Evolutionary conservation across 306 rosid species (phyloP).

Genomic region (Nissolia schottii): DNA sequence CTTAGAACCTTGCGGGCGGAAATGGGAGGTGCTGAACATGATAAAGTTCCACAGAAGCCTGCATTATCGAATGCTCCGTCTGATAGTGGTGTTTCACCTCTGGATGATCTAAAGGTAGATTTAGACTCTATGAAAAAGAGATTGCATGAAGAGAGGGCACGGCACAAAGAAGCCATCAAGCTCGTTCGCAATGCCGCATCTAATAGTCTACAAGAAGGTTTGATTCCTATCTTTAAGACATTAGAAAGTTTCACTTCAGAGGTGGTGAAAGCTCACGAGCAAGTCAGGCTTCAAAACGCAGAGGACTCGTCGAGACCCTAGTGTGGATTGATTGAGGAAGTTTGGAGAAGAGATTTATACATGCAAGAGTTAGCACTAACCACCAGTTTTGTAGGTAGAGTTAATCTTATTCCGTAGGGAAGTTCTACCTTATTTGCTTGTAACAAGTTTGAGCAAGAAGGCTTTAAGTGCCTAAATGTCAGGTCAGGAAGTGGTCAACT

Average conservation of each 20-base stretch:
- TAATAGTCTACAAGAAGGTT: slow-evolving; percentile 66
- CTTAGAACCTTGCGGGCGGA: slow-evolving; percentile 58
- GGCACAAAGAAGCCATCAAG: slow-evolving; percentile 73
- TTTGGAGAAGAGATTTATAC: not conserved
- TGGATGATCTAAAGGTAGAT: slow-evolving; percentile 87
- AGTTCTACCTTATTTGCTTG: slow-evolving; percentile 16
- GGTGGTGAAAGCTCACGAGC: slow-evolving; percentile 79
- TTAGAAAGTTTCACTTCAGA: slow-evolving; percentile 74
- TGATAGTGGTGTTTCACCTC: slow-evolving; percentile 72
- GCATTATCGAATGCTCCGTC: slow-evolving; percentile 48
- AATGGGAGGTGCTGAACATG: slow-evolving; percentile 46
- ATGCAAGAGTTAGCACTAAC: slow-evolving; percentile 30
- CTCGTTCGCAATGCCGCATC: slow-evolving; percentile 75
- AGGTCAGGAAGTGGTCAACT: slow-evolving; percentile 26
- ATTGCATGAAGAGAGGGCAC: slow-evolving; percentile 72
- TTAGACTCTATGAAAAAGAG: slow-evolving; percentile 74
- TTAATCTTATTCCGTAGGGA: slow-evolving; percentile 24
- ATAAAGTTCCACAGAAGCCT: slow-evolving; percentile 36
- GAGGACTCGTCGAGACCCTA: slow-evolving; percentile 22
- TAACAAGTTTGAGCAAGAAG: slow-evolving; percentile 18
- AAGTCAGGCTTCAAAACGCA: slow-evolving; percentile 58
- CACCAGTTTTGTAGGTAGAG: slow-evolving; percentile 48
- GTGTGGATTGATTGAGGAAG: slow-evolving; percentile 23
- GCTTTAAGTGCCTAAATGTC: slow-evolving; percentile 26
- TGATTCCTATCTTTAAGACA: slow-evolving; percentile 89